phyloP scores from a whole-genome alignment of 116 monocot species.

The Thalassia testudinum region DNA sequence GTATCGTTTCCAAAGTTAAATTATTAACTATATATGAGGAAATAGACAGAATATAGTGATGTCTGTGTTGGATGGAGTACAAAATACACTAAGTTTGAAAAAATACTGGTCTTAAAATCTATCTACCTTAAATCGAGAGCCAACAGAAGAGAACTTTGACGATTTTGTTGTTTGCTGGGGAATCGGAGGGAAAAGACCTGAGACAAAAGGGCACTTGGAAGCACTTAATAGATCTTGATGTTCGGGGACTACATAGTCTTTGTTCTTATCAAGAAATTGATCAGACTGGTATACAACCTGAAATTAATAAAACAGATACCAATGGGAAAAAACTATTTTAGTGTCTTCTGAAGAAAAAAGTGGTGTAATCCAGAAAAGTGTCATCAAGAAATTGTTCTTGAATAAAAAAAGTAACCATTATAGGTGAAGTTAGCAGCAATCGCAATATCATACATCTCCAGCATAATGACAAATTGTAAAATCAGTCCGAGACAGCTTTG shows the following conservation, averaged over 20 bases:
- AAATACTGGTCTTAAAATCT: background rate
- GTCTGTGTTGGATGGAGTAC: background rate
- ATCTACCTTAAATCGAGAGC: slow-evolving; percentile 52
- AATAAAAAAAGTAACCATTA: too few species aligned
- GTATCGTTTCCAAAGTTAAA: background rate
- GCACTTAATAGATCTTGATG: slow-evolving; percentile 44
- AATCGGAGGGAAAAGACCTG: slow-evolving; percentile 41
- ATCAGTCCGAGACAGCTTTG: slow-evolving; percentile 70
- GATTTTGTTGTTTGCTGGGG: slow-evolving; percentile 47
- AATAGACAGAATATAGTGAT: background rate
- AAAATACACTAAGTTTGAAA: background rate
- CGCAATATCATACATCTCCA: slow-evolving; percentile 43
- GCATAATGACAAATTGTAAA: slow-evolving; percentile 94
- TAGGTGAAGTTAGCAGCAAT: background rate
- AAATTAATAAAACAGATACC: background rate
- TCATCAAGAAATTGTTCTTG: too few species aligned
- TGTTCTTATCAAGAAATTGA: slow-evolving; percentile 68
- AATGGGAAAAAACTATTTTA: background rate
- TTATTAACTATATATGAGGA: too few species aligned
- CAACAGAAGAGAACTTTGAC: slow-evolving; percentile 67
- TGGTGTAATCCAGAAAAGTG: too few species aligned
- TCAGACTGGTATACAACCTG: slow-evolving; percentile 55
- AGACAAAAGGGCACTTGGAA: slow-evolving; percentile 50
- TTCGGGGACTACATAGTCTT: slow-evolving; percentile 75
- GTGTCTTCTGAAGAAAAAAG: background rate